These are phyloP conservation scores for Phytophthora fragariae DNA, from an alignment of 352 stramenopile genomes.

Conservation along the genomic window DNA sequence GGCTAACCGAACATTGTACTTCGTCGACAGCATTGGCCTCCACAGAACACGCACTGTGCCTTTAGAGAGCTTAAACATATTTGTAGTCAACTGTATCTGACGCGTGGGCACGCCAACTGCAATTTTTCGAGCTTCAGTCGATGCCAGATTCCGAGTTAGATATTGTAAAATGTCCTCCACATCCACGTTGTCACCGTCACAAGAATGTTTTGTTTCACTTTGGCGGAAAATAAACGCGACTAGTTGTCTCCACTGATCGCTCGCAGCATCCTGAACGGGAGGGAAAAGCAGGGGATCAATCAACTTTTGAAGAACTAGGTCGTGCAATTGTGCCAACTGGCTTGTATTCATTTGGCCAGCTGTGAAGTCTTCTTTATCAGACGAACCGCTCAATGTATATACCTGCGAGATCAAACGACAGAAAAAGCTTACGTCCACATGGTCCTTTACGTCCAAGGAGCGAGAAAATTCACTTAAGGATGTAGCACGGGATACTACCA, in stretches of 20 bases:
- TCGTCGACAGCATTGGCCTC: slow-evolving; percentile 58
- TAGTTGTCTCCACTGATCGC: slow-evolving; percentile 72
- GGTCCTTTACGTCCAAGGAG: slow-evolving; percentile 37
- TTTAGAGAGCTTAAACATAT: slow-evolving; percentile 64
- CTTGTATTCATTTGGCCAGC: slow-evolving; percentile 46
- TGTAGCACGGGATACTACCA: slow-evolving; percentile 18
- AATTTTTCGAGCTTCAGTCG: slow-evolving; percentile 38
- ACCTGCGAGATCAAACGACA: slow-evolving; percentile 81
- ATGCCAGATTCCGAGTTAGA: slow-evolving; percentile 55
- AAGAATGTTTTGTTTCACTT: slow-evolving; percentile 33
- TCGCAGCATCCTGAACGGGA: slow-evolving; percentile 29
- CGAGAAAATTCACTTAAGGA: slow-evolving; percentile 35
- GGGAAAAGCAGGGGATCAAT: slow-evolving; percentile 77
- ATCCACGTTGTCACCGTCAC: slow-evolving; percentile 35
- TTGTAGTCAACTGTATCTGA: slow-evolving; percentile 42
- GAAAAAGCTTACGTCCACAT: slow-evolving; percentile 78
- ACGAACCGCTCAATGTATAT: slow-evolving; percentile 46
- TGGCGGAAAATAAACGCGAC: slow-evolving; percentile 72
- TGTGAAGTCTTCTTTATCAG: slow-evolving; percentile 32
- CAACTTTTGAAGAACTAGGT: slow-evolving; percentile 72
- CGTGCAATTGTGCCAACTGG: slow-evolving; percentile 47
- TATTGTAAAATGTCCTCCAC: slow-evolving; percentile 75
- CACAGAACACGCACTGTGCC: slow-evolving; percentile 72
- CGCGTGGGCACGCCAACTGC: slow-evolving; percentile 28
- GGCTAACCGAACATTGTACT: slow-evolving; percentile 62